Conservation (phyloP, 371 early-diverging fungal genomes). For the Lichtheimia corymbifera region DNA sequence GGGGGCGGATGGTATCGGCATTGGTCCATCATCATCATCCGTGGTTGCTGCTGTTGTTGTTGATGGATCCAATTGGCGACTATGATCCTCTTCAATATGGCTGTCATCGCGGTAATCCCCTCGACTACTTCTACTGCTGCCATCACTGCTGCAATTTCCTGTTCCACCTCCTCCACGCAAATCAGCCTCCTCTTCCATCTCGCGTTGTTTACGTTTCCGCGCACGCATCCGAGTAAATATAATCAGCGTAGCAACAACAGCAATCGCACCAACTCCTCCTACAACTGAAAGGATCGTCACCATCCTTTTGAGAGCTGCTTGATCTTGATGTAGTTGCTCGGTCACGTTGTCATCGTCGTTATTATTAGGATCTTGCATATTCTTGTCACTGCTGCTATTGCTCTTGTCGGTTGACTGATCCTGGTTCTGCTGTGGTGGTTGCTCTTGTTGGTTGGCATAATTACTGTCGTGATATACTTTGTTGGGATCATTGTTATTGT, state of each 20-base stretch:
- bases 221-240: conserved; percentile 20
- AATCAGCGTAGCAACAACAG: conserved; percentile 17
- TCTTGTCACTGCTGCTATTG: not conserved
- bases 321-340: conserved; percentile 21
- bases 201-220: conserved; percentile 8
- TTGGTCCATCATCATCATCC: not conserved
- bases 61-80: not conserved
- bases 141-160: conserved; percentile 1
- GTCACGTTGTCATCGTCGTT: conserved; percentile 8
- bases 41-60: conserved; percentile 1
- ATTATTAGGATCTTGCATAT: conserved; percentile 3
- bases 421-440: not conserved
- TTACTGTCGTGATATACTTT: conserved; percentile 13
- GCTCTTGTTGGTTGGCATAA: conserved; percentile 17
- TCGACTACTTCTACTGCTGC: not conserved
- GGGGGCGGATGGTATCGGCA: conserved; percentile 11
- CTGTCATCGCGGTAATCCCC: not conserved
- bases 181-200: conserved; percentile 7
- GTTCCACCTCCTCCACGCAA: not conserved
- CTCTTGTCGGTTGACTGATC: not conserved
- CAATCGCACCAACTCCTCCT: conserved; percentile 18
- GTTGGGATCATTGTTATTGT: conserved; percentile 5
- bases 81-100: conserved; percentile 4
- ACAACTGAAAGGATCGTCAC: conserved; percentile 20
- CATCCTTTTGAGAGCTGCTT: conserved; percentile 20